Evolutionary conservation across 192 early-diverging fungal genomes (phyloP).

Genomic region (Phycomyces nitens): DNA sequence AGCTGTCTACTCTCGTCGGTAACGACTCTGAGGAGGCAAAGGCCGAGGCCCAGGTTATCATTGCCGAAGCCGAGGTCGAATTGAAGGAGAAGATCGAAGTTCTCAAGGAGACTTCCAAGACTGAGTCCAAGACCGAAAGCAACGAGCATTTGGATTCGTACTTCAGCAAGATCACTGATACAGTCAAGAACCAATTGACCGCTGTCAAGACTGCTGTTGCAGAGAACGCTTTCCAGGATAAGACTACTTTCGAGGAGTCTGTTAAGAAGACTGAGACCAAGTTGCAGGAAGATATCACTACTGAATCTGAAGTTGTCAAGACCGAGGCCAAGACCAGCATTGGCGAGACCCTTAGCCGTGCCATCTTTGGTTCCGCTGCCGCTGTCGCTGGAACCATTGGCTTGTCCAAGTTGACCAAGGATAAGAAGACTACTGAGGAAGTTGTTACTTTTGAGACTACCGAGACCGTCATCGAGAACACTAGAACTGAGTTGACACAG

Average conservation of each 20-base stretch:
- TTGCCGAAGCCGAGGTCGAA: constrained; percentile 15
- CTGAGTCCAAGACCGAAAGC: neutral
- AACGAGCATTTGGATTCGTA: constrained; percentile 7
- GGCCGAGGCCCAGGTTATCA: neutral
- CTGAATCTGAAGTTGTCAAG: constrained; percentile 4
- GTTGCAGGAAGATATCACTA: constrained; percentile 4
- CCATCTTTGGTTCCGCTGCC: constrained; percentile 11
- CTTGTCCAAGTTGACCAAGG: neutral
- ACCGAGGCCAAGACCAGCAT: neutral
- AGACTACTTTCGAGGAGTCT: neutral
- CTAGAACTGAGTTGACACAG: neutral
- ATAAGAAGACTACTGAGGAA: too few relatives aligned
- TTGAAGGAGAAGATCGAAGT: constrained; percentile 7
- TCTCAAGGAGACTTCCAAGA: neutral
- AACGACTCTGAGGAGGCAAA: constrained; percentile 5
- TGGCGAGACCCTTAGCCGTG: neutral
- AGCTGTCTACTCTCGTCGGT: too few relatives aligned
- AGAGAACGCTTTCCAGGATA: neutral
- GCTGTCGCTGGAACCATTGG: constrained; percentile 10
- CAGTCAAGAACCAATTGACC: neutral
- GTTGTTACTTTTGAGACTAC: constrained; percentile 1
- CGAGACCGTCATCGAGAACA: constrained; percentile 3
- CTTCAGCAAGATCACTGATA: constrained; percentile 12
- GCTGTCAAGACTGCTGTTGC: constrained; percentile 3
- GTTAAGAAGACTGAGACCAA: constrained; percentile 5